Conservation (phyloP, 139 green algal genomes). For the Micractinium sp. region DNA sequence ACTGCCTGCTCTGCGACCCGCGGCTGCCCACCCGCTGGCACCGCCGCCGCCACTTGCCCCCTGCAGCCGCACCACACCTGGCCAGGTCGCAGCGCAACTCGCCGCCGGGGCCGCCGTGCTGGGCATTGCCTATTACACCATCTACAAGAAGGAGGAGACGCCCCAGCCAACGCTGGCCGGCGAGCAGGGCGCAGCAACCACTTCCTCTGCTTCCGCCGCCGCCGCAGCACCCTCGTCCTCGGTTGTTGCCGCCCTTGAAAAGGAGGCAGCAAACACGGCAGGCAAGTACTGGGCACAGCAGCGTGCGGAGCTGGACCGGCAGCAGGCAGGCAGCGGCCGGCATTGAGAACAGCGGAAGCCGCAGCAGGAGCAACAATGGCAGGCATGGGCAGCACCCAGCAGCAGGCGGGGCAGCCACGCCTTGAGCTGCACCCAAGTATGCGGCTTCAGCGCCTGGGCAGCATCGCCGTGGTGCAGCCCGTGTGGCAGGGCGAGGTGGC, state of each 20-base stretch:
- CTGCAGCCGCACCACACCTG: background rate
- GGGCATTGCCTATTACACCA: background rate
- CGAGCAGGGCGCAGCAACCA: background rate
- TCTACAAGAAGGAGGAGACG: background rate
- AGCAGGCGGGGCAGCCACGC: background rate
- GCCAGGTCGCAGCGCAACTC: constrained; percentile 12
- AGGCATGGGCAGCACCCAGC: background rate
- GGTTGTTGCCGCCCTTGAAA: background rate
- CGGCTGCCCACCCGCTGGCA: background rate
- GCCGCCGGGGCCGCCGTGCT: background rate
- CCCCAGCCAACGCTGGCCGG: background rate
- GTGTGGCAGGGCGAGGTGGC: constrained; percentile 21
- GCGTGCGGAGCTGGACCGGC: background rate
- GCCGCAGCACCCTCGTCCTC: background rate
- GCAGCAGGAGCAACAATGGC: background rate
- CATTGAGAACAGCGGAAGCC: background rate
- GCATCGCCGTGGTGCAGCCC: constrained; percentile 55
- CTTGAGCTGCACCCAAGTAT: constrained; percentile 46
- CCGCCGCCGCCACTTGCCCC: background rate
- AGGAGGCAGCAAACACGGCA: background rate
- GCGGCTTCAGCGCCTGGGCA: constrained; percentile 50
- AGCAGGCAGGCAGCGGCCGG: background rate
- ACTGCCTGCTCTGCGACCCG: no score
- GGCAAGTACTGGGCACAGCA: background rate
- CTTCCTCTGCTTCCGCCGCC: background rate